These are phyloP conservation scores for Vitis labrusca DNA, from an alignment of 164 flowering plant species.

Conservation along the genomic window DNA sequence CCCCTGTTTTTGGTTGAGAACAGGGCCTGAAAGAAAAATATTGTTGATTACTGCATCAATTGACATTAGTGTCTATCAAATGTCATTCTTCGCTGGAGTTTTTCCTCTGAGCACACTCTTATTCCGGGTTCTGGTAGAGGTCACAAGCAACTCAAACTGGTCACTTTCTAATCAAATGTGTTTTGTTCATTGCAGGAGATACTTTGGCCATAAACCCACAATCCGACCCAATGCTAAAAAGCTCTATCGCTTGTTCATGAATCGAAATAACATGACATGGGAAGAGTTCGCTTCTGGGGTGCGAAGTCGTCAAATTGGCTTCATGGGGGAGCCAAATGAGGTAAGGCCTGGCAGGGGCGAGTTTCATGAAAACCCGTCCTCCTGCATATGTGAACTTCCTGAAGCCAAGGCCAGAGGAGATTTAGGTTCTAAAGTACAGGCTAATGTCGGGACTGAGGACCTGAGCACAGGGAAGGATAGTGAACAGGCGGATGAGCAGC, in stretches of 20 bases:
- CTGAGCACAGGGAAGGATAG: constrained; percentile 16
- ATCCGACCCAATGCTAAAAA: constrained; percentile 92
- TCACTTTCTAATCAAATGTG: background rate
- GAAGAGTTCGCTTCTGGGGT: constrained; percentile 76
- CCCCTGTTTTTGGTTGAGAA: too few relatives aligned
- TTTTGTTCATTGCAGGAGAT: constrained; percentile 62
- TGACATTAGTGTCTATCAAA: background rate
- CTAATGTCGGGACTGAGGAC: background rate
- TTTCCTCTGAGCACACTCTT: background rate
- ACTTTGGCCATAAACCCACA: constrained; percentile 94
- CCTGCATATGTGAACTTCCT: constrained; percentile 77
- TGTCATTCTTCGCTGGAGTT: background rate
- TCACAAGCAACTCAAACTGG: background rate
- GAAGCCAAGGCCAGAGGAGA: constrained; percentile 28
- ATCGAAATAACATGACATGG: constrained; percentile 72
- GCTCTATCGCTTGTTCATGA: constrained; percentile 53
- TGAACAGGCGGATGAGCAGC: constrained; percentile 31
- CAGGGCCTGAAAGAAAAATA: too few relatives aligned
- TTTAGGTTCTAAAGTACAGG: constrained; percentile 5
- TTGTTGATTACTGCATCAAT: too few relatives aligned
- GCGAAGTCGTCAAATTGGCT: constrained; percentile 65
- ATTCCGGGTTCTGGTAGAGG: too few relatives aligned
- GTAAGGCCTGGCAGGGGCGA: constrained; percentile 87
- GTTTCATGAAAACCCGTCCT: constrained; percentile 88
- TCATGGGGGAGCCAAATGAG: constrained; percentile 96